Evolutionary conservation across 257 asterid species (phyloP).

Genomic region (Handroanthus guayacan): DNA sequence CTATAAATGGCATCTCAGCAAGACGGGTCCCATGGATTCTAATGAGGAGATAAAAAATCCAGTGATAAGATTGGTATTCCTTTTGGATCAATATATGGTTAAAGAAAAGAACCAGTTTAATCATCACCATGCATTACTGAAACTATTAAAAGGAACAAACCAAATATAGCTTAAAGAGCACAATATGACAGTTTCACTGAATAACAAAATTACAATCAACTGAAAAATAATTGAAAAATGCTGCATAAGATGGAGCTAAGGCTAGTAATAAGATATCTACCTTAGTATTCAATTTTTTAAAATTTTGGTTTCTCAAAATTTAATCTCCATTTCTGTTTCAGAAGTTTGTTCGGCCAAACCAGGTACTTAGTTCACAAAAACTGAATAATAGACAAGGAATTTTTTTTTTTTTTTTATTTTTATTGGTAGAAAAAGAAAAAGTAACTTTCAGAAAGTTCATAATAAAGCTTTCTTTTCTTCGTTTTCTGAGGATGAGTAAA

Average conservation of each 20-base stretch:
- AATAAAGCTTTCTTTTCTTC: no score
- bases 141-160: neutral
- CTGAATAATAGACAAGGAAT: conserved; percentile 1
- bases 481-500: no score
- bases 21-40: conserved; percentile 80
- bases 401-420: no score
- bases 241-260: conserved; percentile 13
- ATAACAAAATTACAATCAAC: conserved; percentile 19
- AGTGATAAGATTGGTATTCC: conserved; percentile 31
- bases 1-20: conserved; percentile 97
- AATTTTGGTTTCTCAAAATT: neutral
- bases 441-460: no score
- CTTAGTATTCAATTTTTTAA: neutral
- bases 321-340: neutral
- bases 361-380: neutral
- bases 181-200: conserved; percentile 11
- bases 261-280: conserved; percentile 5
- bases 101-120: neutral
- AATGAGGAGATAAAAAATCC: conserved; percentile 31
- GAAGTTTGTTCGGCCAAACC: neutral
- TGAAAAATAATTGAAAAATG: conserved; percentile 10
- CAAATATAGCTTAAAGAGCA: neutral
- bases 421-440: no score
- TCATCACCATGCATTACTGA: neutral
- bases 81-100: neutral